phyloP scores from a whole-genome alignment of 352 stramenopile genomes.

The Phytopythium ostracodes region DNA sequence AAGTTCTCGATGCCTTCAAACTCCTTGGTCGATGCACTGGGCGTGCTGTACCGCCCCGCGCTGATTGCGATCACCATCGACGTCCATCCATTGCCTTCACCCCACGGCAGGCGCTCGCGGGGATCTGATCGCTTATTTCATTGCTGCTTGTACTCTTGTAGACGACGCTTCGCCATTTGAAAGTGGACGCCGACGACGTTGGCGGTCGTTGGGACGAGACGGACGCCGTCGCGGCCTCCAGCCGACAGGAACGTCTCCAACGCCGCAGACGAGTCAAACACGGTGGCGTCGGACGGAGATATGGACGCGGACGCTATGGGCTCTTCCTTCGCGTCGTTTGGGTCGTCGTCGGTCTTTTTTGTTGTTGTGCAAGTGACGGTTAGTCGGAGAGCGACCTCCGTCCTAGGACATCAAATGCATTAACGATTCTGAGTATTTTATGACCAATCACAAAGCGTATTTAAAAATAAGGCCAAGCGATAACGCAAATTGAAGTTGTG shows the following conservation, averaged over 20 bases:
- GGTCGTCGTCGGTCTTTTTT: background rate
- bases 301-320: background rate
- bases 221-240: background rate
- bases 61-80: background rate
- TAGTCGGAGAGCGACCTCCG: background rate
- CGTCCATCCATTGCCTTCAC: background rate
- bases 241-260: conserved; percentile 5
- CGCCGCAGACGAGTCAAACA: background rate
- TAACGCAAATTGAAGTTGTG: no score
- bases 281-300: background rate
- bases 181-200: conserved; percentile 1
- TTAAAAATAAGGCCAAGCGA: no score
- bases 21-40: background rate
- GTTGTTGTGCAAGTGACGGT: background rate
- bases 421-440: no score
- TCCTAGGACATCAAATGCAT: background rate
- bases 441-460: no score
- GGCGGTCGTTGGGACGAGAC: background rate
- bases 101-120: no score
- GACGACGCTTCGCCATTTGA: background rate
- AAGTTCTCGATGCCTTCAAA: background rate
- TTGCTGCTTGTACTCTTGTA: background rate
- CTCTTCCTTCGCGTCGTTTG: background rate
- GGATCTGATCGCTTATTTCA: background rate
- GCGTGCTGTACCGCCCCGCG: background rate